Base-by-base conservation (phyloP, 2,329 filamentous ascomycete species). In the Colletotrichum sp. region DNA sequence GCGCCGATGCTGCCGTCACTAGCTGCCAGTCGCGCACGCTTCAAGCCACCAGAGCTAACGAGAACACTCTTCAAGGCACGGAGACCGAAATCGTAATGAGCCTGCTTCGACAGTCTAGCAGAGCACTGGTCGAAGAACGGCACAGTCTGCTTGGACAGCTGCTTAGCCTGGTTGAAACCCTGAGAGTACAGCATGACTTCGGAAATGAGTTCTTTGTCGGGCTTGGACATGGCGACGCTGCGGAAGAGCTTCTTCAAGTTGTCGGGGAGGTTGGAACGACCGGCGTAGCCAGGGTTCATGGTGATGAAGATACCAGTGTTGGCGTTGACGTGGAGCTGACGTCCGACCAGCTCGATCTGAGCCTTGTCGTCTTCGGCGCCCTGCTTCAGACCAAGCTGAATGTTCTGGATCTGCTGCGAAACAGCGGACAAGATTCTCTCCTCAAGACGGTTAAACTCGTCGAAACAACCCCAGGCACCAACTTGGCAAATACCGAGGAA, bases 171-270 rank as follows among this genome's bases (percentile, higher is more conserved):
- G 81, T 95, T 98, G 89, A 99, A 99, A 82, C 97, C 97, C 85
- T 99, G 97, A 1, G 98, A 99, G 90, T 98, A 99, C 43, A 99
- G 92, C 98, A 99, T 99, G 81, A 99, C 97, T 88, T 99, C 97
- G 43, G 97, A 96, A 86, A 99, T 99, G 74, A 99, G 94, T 85
- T 99, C 98, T 86, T 99, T 99, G 88, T 99, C 98, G 1, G 97
- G 97, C 86, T 99, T 99, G 13, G 97, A 99, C 97, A 99, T 99
- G 77, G 97, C 97, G 67, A 99, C 96, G 82, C 97, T 99, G 83
- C 98, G 94, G 92, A 99, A 99, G 55, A 99, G 89, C 87, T 99
- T 99, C 92, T 99, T 99, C 87, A 99, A 86, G 84, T 99, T 99
- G 87, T 99, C 97, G 3, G 97, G 97, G 82, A 99, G 87, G 86